Base-by-base conservation (phyloP, 1,284 basidiomycete genomes). In the Papiliotrema laurentii region DNA sequence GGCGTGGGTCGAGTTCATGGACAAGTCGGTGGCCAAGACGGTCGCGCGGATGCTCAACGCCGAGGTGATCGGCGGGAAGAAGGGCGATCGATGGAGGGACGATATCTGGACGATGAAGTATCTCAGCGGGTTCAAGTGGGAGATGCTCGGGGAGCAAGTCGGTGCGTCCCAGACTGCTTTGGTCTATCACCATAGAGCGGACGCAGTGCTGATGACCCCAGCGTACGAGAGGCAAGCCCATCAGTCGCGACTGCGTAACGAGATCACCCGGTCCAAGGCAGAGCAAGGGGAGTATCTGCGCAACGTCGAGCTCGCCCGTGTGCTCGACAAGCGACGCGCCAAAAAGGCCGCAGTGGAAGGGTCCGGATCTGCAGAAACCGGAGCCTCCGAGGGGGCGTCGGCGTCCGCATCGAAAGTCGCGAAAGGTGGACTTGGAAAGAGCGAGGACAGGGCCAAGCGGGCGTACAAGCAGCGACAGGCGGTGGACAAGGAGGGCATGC, bases 101-200 rank as follows among this genome's bases (percentile, higher is more conserved):
- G 93, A 98, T 59, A 84, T 99, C 6, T 98, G 96, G 96, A 97
- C 96, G 38, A 96, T 98, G 91, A 94, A 94, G 71, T 99, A 98
- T 69, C 78, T 99, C 45, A 91, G 91, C 6, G 88, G 85, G 57
- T 99, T 97, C 80, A 97, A 96, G 71, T 98, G 96, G 96, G 86
- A 87, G 71, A 97, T 97, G 93, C 78, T 99, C 53, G 93, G 90
- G 11, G 96, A 97, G 73, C 94, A 97, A 80, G 86, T 99, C 66
- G 90, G 93, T 93, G 69, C 72, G 90, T 80, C 21, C 7, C 22
- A 27, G 48, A 42, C 18, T 37, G 40, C 36, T 4, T 31, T 24
- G 21, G 7, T 3, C 31, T 34, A 16, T 21, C 22, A 45, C 42
- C 25, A 18, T 35, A n/a, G 14, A 18, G n/a, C 34, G 21, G 4